Percentiles rank a stretch among this genome's conserved stretches.
phyloP scores from a whole-genome alignment of 768 basidiomycete genomes.

The Dioszegia crocea region DNA sequence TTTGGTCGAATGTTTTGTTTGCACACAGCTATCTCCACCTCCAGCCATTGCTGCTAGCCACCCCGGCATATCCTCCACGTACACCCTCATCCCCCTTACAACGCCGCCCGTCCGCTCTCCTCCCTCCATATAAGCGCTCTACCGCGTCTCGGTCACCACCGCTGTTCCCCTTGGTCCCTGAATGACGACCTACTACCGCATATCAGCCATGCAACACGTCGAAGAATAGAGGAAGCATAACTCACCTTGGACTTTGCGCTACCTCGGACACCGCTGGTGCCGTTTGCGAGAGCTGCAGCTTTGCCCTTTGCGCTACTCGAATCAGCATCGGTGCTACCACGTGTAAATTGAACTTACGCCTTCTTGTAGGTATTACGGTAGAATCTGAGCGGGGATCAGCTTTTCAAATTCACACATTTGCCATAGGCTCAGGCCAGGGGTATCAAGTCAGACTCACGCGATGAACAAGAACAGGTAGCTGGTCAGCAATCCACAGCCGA shows the following conservation, averaged over 20 bases:
- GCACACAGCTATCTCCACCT: neutral
- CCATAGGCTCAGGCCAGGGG: neutral
- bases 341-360: slow-evolving; percentile 3
- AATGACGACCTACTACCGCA: slow-evolving; percentile 33
- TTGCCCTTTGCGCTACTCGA: slow-evolving; percentile 18
- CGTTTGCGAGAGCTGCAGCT: slow-evolving; percentile 27
- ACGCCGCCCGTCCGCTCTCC: too few relatives aligned
- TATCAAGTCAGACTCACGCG: slow-evolving; percentile 51
- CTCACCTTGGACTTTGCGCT: slow-evolving; percentile 44
- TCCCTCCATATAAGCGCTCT: neutral
- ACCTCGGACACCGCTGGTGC: slow-evolving; percentile 32
- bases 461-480: slow-evolving; percentile 93
- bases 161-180: slow-evolving; percentile 19
- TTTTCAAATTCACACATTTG: too few relatives aligned
- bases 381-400: slow-evolving; percentile 45
- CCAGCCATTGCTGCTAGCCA: too few relatives aligned
- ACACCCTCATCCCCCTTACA: too few relatives aligned
- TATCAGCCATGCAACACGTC: slow-evolving; percentile 13
- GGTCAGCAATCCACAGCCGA: slow-evolving; percentile 82
- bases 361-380: slow-evolving; percentile 51
- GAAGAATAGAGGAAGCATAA: neutral
- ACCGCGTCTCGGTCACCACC: slow-evolving; percentile 28
- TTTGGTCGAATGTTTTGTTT: neutral
- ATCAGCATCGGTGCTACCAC: slow-evolving; percentile 52
- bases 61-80: too few relatives aligned